Conservation (phyloP, 305 asterid species). For the Fraxinus platypoda region DNA sequence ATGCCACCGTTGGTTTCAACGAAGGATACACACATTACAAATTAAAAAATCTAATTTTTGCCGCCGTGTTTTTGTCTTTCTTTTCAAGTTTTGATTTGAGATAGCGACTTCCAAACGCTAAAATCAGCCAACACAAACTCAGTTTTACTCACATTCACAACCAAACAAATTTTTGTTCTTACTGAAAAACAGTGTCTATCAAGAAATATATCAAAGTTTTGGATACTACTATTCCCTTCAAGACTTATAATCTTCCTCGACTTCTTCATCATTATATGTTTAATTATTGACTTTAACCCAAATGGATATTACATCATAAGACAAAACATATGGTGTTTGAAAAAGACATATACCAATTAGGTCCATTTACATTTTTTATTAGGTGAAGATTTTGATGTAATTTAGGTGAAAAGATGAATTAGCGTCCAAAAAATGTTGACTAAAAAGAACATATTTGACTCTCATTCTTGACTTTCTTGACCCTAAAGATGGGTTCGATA, state of each 20-base stretch:
- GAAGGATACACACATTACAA: too few relatives aligned
- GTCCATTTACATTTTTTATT: not conserved
- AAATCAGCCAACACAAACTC: too few relatives aligned
- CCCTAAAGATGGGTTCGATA: not conserved
- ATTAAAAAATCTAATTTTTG: too few relatives aligned
- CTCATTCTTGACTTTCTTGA: not conserved
- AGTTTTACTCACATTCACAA: too few relatives aligned
- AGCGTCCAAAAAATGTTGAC: not conserved
- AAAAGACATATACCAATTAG: slow-evolving; percentile 1
- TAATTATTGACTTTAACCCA: not conserved
- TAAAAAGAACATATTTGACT: not conserved
- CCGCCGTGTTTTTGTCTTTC: too few relatives aligned
- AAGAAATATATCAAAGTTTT: too few relatives aligned
- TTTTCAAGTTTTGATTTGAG: too few relatives aligned
- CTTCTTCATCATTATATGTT: not conserved
- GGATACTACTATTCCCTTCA: too few relatives aligned
- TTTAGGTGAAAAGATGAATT: not conserved
- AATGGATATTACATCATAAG: not conserved
- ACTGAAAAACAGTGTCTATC: too few relatives aligned
- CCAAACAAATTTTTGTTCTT: too few relatives aligned
- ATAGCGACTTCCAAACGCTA: too few relatives aligned
- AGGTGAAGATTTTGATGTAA: not conserved
- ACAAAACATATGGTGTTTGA: not conserved
- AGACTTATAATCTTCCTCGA: not conserved
- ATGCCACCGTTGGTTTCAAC: too few relatives aligned